Conservation (phyloP, 495 filamentous ascomycete species). For the Xylaria intraflava region DNA sequence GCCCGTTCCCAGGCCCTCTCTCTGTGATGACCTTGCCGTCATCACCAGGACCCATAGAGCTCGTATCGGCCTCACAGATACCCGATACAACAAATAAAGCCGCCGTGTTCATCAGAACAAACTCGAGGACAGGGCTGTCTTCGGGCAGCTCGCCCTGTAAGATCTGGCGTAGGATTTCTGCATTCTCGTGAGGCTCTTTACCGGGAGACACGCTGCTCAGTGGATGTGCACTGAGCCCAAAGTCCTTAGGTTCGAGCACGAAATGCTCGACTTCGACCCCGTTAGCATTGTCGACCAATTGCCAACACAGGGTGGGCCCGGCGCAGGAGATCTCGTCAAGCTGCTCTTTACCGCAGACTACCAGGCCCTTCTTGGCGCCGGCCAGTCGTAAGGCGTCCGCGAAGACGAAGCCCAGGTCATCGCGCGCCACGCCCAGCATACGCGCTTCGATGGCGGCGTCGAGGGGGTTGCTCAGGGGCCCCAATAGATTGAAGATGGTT, state of each 20-base stretch:
- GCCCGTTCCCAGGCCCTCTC: conserved; percentile 70
- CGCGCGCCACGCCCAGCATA: conserved; percentile 83
- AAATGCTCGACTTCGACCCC: conserved; percentile 64
- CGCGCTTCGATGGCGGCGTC: conserved; percentile 76
- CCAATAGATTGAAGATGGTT: conserved; percentile 94
- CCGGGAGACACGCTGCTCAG: conserved; percentile 73
- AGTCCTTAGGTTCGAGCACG: conserved; percentile 68
- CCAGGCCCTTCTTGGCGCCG: conserved; percentile 76
- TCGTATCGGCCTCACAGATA: conserved; percentile 74
- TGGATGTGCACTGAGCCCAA: conserved; percentile 71
- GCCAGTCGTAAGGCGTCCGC: conserved; percentile 71
- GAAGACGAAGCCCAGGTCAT: conserved; percentile 77
- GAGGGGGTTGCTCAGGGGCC: conserved; percentile 83
- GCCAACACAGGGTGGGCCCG: conserved; percentile 82
- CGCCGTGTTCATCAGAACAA: conserved; percentile 90
- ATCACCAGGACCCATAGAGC: conserved; percentile 57
- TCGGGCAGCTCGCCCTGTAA: conserved; percentile 62
- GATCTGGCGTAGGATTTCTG: conserved; percentile 70
- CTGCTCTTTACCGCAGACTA: conserved; percentile 90
- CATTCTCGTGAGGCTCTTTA: conserved; percentile 80
- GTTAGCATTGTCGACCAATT: conserved; percentile 50
- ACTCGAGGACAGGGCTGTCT: conserved; percentile 82
- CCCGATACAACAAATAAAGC: conserved; percentile 78
- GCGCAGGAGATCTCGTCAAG: conserved; percentile 93
- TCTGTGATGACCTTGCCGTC: conserved; percentile 71